Evolutionary conservation across 73 alveolate species (phyloP).

Genomic region (Vitrella brassicaformis): DNA sequence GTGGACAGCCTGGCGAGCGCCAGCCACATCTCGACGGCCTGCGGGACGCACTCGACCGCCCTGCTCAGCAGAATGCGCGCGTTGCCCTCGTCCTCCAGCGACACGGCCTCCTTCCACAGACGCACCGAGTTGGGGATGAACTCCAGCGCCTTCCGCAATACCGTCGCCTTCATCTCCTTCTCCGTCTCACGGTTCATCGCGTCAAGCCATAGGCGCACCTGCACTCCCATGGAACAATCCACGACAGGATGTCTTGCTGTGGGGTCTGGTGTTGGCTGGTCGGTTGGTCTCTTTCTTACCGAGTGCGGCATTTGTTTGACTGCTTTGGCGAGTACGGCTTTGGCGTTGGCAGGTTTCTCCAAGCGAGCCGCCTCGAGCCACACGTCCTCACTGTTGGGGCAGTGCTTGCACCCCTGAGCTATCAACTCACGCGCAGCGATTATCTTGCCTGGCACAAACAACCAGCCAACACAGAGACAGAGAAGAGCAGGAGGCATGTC

Average conservation of each 20-base stretch:
- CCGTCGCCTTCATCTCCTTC: constrained; percentile 38
- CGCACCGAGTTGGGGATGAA: constrained; percentile 65
- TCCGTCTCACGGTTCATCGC: constrained; percentile 65
- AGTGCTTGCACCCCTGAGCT: constrained; percentile 63
- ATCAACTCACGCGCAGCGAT: constrained; percentile 77
- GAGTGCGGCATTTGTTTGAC: constrained; percentile 52
- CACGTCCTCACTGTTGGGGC: constrained; percentile 76
- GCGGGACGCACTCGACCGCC: constrained; percentile 76
- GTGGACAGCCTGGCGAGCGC: constrained; percentile 69
- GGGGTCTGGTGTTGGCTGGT: no score
- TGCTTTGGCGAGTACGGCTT: constrained; percentile 65
- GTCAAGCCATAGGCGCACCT: constrained; percentile 68
- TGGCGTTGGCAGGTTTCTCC: constrained; percentile 59
- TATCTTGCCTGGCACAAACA: no score
- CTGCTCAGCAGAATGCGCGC: constrained; percentile 63
- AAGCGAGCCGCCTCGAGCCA: constrained; percentile 83
- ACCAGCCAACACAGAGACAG: not conserved
- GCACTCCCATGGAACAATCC: no score
- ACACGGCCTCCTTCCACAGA: constrained; percentile 75
- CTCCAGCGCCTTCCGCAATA: constrained; percentile 54
- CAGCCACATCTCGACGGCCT: constrained; percentile 70
- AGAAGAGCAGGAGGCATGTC: not conserved
- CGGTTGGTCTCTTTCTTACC: no score
- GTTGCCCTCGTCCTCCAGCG: constrained; percentile 48
- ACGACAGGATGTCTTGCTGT: no score